Conservation (phyloP, 306 rosid species). For the Rubus idaeus region DNA sequence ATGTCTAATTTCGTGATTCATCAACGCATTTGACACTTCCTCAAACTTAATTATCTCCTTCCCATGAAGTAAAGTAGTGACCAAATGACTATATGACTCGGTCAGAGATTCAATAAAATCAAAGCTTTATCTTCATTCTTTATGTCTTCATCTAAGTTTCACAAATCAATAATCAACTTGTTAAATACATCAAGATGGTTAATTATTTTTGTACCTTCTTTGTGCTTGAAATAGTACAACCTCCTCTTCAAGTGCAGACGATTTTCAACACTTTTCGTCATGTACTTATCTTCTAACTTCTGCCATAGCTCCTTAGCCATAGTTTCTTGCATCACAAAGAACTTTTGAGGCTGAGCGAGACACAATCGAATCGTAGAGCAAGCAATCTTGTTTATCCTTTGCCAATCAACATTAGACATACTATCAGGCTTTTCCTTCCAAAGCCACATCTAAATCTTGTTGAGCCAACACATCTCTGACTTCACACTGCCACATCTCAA, state of each 20-base stretch:
- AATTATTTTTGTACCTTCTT: neutral
- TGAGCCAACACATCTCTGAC: neutral
- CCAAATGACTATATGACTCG: neutral
- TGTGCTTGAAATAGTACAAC: neutral
- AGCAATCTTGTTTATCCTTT: neutral
- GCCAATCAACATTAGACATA: conserved; percentile 1
- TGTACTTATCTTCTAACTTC: neutral
- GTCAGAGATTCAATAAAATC: neutral
- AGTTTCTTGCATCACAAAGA: neutral
- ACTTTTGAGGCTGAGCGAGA: neutral
- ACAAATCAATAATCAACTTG: neutral
- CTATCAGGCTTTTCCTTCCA: neutral
- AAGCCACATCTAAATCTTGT: neutral
- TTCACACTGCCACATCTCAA: neutral
- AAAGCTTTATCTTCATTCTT: neutral
- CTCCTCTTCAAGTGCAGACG: neutral
- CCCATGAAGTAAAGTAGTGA: neutral
- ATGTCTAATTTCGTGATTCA: neutral
- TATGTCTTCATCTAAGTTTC: neutral
- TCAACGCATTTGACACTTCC: neutral
- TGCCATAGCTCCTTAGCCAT: neutral
- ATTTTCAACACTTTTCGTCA: neutral
- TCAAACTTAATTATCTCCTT: neutral
- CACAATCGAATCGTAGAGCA: neutral
- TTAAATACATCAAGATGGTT: neutral